Percentiles rank a stretch among this genome's conserved stretches.
Conservation (phyloP, 2,329 filamentous ascomycete genomes). For the Alternaria sp. region DNA sequence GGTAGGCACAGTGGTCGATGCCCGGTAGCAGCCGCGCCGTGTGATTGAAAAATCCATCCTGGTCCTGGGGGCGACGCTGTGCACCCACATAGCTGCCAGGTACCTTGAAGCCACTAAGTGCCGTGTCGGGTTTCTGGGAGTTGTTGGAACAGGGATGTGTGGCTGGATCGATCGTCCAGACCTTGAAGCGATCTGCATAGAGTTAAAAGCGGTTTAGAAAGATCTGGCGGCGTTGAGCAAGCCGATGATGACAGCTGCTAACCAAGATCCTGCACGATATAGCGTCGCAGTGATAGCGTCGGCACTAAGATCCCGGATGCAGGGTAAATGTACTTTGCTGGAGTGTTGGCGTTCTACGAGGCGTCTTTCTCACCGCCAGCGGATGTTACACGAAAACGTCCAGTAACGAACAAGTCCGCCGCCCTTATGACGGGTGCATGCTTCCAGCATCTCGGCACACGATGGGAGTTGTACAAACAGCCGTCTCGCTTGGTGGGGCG, state of each 20-base stretch:
- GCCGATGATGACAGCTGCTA: constrained; percentile 40
- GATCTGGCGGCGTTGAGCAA: constrained; percentile 40
- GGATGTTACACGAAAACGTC: constrained; percentile 20
- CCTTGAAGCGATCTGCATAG: constrained; percentile 40
- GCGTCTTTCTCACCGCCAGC: constrained; percentile 23
- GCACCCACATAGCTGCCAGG: constrained; percentile 30
- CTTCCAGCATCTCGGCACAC: constrained; percentile 25
- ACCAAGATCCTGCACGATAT: constrained; percentile 43
- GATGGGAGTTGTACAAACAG: constrained; percentile 26
- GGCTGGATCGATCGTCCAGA: constrained; percentile 37
- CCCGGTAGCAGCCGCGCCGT: constrained; percentile 36
- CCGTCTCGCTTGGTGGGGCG: constrained; percentile 29
- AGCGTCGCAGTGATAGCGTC: constrained; percentile 38
- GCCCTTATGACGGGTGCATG: constrained; percentile 25
- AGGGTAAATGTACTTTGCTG: constrained; percentile 34
- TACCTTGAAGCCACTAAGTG: constrained; percentile 29
- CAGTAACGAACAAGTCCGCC: constrained; percentile 31
- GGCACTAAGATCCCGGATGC: constrained; percentile 38
- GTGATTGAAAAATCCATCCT: constrained; percentile 34
- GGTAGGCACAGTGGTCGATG: constrained; percentile 34
- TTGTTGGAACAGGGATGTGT: constrained; percentile 30
- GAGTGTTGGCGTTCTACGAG: constrained; percentile 21
- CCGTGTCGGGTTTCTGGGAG: constrained; percentile 28
- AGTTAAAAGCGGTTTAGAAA: constrained; percentile 31
- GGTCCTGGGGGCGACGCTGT: constrained; percentile 33